These are phyloP conservation scores for Hypomontagnella submonticulosa DNA, from an alignment of 495 filamentous ascomycete genomes.

Conservation along the genomic window DNA sequence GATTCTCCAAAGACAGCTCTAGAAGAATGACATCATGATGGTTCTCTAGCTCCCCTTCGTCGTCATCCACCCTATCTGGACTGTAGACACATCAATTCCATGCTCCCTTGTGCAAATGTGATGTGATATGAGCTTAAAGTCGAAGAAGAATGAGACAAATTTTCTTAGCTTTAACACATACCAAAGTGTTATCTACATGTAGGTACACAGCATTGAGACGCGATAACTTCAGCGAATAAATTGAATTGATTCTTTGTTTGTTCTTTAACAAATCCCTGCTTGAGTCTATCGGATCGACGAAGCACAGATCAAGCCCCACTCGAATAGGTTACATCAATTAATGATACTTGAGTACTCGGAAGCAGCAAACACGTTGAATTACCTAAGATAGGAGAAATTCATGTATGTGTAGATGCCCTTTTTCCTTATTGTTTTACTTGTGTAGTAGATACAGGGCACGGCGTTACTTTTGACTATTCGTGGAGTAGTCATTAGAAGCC, in stretches of 20 bases:
- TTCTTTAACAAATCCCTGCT: slow-evolving; percentile 27
- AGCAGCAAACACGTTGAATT: background rate
- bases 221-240: slow-evolving; percentile 12
- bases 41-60: slow-evolving; percentile 26
- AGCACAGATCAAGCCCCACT: slow-evolving; percentile 26
- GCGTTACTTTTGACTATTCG: background rate
- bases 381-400: slow-evolving; percentile 1
- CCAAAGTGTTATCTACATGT: background rate
- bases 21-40: slow-evolving; percentile 41
- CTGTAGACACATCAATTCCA: slow-evolving; percentile 19
- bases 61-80: slow-evolving; percentile 23
- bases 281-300: slow-evolving; percentile 16
- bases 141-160: slow-evolving; percentile 9
- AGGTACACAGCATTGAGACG: background rate
- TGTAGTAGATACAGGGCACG: too few relatives aligned
- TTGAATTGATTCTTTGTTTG: slow-evolving; percentile 1
- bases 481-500: background rate
- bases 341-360: slow-evolving; percentile 7
- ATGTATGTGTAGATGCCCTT: slow-evolving; percentile 5
- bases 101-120: slow-evolving; percentile 30
- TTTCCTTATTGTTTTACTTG: too few relatives aligned
- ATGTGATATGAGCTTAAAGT: slow-evolving; percentile 21
- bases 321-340: slow-evolving; percentile 11
- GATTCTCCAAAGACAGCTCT: slow-evolving; percentile 13
- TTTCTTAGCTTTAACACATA: background rate